Conservation (phyloP, 306 rosid species). For the Pterocarpus macrocarpus region DNA sequence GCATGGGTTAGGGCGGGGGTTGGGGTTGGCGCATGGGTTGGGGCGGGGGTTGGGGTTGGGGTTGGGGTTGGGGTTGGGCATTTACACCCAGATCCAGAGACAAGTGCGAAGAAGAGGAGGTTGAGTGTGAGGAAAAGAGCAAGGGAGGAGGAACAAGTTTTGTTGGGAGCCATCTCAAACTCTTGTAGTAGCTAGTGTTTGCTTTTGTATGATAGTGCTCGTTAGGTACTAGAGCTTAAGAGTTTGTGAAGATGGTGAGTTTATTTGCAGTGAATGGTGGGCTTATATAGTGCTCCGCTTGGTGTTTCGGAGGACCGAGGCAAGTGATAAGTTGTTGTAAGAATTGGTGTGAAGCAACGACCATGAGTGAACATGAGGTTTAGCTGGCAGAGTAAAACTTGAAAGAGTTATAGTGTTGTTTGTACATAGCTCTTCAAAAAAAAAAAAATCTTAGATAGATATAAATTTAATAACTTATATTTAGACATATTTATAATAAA, state of each 20-base stretch:
- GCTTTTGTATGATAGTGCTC: too few relatives aligned
- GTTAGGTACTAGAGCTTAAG: too few relatives aligned
- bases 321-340: neutral
- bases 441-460: too few relatives aligned
- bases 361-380: neutral
- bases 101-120: constrained; percentile 62
- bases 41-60: too few relatives aligned
- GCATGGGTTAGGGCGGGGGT: too few relatives aligned
- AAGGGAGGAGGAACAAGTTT: constrained; percentile 48
- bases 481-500: too few relatives aligned
- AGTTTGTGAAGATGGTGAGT: neutral
- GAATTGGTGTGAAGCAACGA: neutral
- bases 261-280: neutral
- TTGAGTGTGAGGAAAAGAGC: constrained; percentile 62
- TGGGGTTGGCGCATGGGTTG: too few relatives aligned
- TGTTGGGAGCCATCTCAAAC: constrained; percentile 56
- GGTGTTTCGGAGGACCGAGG: neutral
- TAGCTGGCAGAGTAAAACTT: too few relatives aligned
- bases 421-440: too few relatives aligned
- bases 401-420: too few relatives aligned
- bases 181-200: too few relatives aligned
- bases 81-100: constrained; percentile 45
- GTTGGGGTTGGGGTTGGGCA: neutral
- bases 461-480: too few relatives aligned
- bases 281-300: neutral